Evolutionary conservation across 2,329 filamentous ascomycete species (phyloP), one percentile per base, ranked within the genome.

Genomic region (Cladophialophora yegresii): DNA sequence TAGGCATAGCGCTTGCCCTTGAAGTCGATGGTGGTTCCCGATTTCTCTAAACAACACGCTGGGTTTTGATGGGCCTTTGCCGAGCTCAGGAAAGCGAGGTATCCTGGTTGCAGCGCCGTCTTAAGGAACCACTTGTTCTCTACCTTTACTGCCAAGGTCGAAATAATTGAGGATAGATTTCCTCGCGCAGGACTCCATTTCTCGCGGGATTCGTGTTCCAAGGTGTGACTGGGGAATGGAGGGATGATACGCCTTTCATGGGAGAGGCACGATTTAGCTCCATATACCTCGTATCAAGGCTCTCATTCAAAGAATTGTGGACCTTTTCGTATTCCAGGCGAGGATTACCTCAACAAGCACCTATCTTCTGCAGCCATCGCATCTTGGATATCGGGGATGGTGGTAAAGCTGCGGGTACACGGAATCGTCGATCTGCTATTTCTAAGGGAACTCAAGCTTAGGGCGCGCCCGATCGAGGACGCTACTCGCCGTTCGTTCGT

Each of bases 11-110:
- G 71, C 53, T 70, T 66, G 22, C 76, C 71, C 57, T 71, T 65
- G 58, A 70, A 67, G 9, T 73, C 68, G 51, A 75, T 69, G 0
- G n/a, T n/a, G n/a, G n/a, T n/a, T n/a, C n/a, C 72, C 71, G 1
- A 72, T 69, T 43, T 75, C 73, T 40, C 69, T 72, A 43, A 75
- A 50, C 51, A 75, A 75, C 4, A 75, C 64, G 1, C 72, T 75
- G 45, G 20, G 32, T 22, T n/a, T 1, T 40, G 16, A 23, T 61
- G 40, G 54, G 49, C 51, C 26, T 3, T 28, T 28, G 20, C 5
- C 13, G 47, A 1, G 13, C 20, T 23, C 47, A 50, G 23, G 23
- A 4, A 10, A 2, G n/a, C n/a, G n/a, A n/a, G 36, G 33, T 7
- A 30, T 23, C 1, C 5, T 12, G 20, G 47, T 26, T 40, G 28